Percentiles rank a stretch among this genome's conserved stretches.
Evolutionary conservation across 805 yeast species (phyloP).

Genomic region (Barnettozyma salicaria): DNA sequence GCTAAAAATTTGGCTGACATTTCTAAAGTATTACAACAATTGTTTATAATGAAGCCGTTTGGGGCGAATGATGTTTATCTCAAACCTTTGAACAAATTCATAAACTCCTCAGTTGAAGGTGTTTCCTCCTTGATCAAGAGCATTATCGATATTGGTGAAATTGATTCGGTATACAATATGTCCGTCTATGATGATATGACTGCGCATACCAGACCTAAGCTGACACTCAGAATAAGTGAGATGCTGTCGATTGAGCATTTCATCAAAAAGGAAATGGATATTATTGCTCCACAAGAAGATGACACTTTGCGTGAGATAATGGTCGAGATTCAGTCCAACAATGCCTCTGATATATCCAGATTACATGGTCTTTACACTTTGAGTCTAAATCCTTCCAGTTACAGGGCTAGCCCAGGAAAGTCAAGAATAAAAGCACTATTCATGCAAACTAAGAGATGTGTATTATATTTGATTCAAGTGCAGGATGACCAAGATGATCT

Average conservation of each 20-base stretch:
- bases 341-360: slow-evolving; percentile 41
- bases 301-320: slow-evolving; percentile 48
- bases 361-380: slow-evolving; percentile 50
- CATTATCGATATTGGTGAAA: slow-evolving; percentile 47
- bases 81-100: slow-evolving; percentile 75
- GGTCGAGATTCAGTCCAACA: slow-evolving; percentile 36
- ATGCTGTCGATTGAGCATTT: slow-evolving; percentile 41
- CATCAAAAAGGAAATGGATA: slow-evolving; percentile 36
- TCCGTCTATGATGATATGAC: slow-evolving; percentile 65
- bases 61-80: slow-evolving; percentile 54
- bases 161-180: slow-evolving; percentile 56
- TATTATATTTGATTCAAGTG: slow-evolving; percentile 77
- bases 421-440: slow-evolving; percentile 53
- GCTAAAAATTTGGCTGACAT: slow-evolving; percentile 50
- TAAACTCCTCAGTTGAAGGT: slow-evolving; percentile 44
- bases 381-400: slow-evolving; percentile 51
- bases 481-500: slow-evolving; percentile 64
- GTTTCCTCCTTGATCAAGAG: slow-evolving; percentile 40
- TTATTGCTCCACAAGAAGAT: slow-evolving; percentile 42
- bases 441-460: slow-evolving; percentile 74
- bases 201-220: slow-evolving; percentile 43
- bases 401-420: slow-evolving; percentile 41
- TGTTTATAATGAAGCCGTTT: slow-evolving; percentile 65
- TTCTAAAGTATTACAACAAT: slow-evolving; percentile 54
- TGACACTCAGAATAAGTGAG: slow-evolving; percentile 40